Base-by-base conservation (phyloP, 306 rosid species). In the Oxytropis ochrocephala region DNA sequence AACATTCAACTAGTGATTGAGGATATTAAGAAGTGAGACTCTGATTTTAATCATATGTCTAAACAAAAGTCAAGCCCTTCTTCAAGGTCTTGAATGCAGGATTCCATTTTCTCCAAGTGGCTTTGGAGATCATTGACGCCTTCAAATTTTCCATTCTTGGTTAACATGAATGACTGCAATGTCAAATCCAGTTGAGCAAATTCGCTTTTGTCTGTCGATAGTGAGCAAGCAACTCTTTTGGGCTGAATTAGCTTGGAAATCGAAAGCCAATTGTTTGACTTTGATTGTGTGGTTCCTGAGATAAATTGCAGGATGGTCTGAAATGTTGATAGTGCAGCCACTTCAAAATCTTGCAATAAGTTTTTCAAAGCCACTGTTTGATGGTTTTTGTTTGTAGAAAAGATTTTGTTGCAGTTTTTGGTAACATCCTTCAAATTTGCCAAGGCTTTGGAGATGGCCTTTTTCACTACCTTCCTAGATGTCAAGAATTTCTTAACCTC, bases 21-120 rank as follows among this genome's bases (percentile, higher is more conserved):
- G 64, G 53, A 64, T 11, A 55, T 80, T 75, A 36, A 75, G 77
- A 48, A 70, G 80, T 30, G 80, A 54, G 38, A 75, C 74, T 70
- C 80, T 69, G 8, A 70, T 74, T 65, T 71, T 80, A 10, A 80
- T 80, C 0, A 80, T 18, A 39, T 71, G 55, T 62, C 78, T 80
- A 50, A 75, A 80, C 3, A 80, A 12, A 48, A 62, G 33, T 75
- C 77, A 14, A 75, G 74, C 12, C 73, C 77, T 80, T 80, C 69
- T 80, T 74, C 77, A 36, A 80, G 21, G 12, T 75, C 80, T 41
- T 80, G 74, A 80, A 75, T 75, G 59, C 73, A 19, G 0, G 38
- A 69, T 39, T 75, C 80, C 41, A 65, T 13, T 61, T 63, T 70
- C 57, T 75, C 80, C 70, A 80, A 56, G 4, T 69, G 63, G 49